phyloP scores from a whole-genome alignment of 371 early-diverging fungal species.

The Massospora cicadina region DNA sequence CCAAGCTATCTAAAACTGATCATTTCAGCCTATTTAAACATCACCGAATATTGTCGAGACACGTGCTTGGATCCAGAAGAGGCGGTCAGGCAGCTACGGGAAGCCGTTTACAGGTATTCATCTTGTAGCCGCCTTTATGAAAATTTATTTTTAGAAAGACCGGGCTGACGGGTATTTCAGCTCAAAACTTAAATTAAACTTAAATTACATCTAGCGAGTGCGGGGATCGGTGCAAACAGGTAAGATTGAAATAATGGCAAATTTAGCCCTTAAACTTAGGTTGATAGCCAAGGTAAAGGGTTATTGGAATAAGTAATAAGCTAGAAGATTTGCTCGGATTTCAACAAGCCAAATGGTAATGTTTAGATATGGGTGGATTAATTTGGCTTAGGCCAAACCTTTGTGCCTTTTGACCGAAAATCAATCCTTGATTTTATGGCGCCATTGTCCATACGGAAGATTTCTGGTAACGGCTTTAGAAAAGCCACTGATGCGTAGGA shows the following conservation, averaged over 20 bases:
- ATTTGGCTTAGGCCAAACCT: background rate
- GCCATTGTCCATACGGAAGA: slow-evolving; percentile 3
- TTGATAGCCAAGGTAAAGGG: background rate
- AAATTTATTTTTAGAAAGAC: background rate
- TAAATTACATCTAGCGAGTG: background rate
- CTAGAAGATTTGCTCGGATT: slow-evolving; percentile 3
- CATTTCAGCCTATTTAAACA: slow-evolving; percentile 6
- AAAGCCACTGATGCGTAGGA: background rate
- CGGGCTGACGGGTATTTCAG: slow-evolving; percentile 1
- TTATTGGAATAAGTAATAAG: too few species aligned
- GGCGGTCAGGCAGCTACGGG: slow-evolving; percentile 1
- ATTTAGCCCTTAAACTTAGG: background rate
- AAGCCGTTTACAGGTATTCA: slow-evolving; percentile 7
- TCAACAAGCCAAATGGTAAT: slow-evolving; percentile 9
- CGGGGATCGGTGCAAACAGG: slow-evolving; percentile 4
- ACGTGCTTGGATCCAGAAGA: background rate
- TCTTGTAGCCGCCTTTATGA: background rate
- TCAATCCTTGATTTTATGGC: background rate
- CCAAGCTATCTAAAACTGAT: background rate
- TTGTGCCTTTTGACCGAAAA: background rate
- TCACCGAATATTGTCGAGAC: slow-evolving; percentile 1
- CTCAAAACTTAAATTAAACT: background rate
- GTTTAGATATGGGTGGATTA: background rate
- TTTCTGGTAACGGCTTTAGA: background rate
- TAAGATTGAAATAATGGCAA: too few species aligned